Evolutionary conservation across 2,329 filamentous ascomycete genomes (phyloP), one percentile per base, ranked within the genome.

Genomic region (Aspergillus pseudotamarii): DNA sequence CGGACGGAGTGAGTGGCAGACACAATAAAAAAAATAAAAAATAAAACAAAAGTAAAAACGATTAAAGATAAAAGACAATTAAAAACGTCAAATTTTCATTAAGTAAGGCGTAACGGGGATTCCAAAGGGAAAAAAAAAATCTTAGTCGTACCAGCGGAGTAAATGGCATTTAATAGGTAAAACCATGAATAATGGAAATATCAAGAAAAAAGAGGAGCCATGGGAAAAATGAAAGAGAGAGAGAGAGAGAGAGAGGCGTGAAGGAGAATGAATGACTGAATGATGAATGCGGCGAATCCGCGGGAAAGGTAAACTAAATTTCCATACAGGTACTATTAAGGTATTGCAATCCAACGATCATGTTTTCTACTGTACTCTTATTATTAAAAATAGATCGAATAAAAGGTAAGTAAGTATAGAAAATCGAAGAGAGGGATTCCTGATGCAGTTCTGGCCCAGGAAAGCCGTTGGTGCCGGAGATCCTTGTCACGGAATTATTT

Each of bases 221-320:
- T 26, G 26, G 26, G 26, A 26, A 26, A 26, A 26, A 26, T 26
- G 21, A 30, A 54, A 36, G 28, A 21, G 50, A 63, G 26, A 26
- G 2, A 36, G 28, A 21, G 50, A 63, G 26, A 26, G 2, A 26
- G 3, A 26, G 26, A 26, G 26, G 26, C 26, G 30, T 16, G 34
- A 16, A 36, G 6, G 34, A 16, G 34, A 5, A 16, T 36, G 34
- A 5, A 16, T 36, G 34, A 36, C 34, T 36, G 34, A 36, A 57
- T 50, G 58, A 64, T 59, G 59, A 57, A 64, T 57, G 59, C 59
- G 62, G 62, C 62, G 55, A 60, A 61, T 59, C 36, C 36, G 26
- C 48, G 41, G 34, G 48, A 23, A 51, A n/a, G 48, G 16, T 30
- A 28, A 51, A 23, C 34, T 36, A 36, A 36, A 36, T 36, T 36